These are phyloP conservation scores for Scheffersomyces titani DNA, from an alignment of 1,139 yeast species.

Conservation along the genomic window DNA sequence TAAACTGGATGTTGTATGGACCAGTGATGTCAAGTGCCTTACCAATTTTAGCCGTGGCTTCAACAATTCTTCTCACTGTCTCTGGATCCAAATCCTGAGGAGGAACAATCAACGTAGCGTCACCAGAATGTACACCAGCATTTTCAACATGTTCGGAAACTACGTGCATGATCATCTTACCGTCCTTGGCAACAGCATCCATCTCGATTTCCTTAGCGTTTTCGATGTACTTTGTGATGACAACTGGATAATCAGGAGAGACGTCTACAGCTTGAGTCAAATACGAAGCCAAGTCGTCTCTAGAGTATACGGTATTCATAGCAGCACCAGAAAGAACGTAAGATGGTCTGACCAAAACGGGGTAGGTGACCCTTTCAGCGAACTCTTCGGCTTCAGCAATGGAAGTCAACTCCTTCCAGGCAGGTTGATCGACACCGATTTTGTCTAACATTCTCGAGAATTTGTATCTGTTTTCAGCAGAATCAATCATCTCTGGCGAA, in stretches of 20 bases:
- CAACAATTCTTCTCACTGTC: conserved; percentile 87
- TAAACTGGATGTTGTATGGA: conserved; percentile 96
- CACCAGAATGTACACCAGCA: conserved; percentile 99
- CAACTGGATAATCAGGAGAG: conserved; percentile 97
- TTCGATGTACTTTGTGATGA: conserved; percentile 94
- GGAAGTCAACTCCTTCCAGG: conserved; percentile 97
- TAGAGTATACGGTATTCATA: conserved; percentile 93
- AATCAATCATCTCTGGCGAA: conserved; percentile 97
- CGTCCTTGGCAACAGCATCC: conserved; percentile 98
- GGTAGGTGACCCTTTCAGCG: conserved; percentile 89
- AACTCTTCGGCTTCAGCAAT: conserved; percentile 90
- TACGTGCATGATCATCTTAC: conserved; percentile 94
- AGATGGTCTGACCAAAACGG: conserved; percentile 96
- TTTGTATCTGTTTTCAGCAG: conserved; percentile 97
- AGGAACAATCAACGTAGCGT: conserved; percentile 95
- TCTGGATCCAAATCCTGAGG: conserved; percentile 95
- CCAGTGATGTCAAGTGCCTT: conserved; percentile 96
- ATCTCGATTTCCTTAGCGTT: conserved; percentile 97
- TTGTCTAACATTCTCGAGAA: conserved; percentile 96
- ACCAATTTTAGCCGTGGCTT: conserved; percentile 95
- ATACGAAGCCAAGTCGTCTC: conserved; percentile 85
- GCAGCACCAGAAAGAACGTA: conserved; percentile 99
- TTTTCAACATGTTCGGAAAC: conserved; percentile 98
- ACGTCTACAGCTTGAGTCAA: conserved; percentile 95
- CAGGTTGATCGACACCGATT: conserved; percentile 98